Evolutionary conservation across 1,284 basidiomycete genomes (phyloP).

Genomic region (Ganoderma resinaceum): DNA sequence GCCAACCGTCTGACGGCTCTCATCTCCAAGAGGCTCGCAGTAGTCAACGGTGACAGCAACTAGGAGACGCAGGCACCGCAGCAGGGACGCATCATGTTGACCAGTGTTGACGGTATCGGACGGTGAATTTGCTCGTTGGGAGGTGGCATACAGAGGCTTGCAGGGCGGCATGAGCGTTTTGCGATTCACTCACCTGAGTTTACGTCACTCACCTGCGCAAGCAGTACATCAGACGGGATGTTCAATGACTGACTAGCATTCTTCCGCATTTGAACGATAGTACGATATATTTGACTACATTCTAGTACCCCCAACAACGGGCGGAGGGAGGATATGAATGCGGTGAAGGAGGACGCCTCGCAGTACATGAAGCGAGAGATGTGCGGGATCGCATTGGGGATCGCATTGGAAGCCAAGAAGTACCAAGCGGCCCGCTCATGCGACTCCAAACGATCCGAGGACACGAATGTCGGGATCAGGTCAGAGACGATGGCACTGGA

Average conservation of each 20-base stretch:
- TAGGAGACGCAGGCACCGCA: slow-evolving; percentile 23
- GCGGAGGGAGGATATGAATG: slow-evolving; percentile 11
- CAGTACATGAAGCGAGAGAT: slow-evolving; percentile 26
- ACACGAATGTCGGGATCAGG: slow-evolving; percentile 40
- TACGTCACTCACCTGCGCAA: slow-evolving; percentile 31
- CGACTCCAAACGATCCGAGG: neutral
- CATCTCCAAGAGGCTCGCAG: neutral
- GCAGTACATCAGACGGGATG: slow-evolving; percentile 28
- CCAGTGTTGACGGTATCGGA: neutral
- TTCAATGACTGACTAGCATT: slow-evolving; percentile 23
- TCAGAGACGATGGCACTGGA: slow-evolving; percentile 49
- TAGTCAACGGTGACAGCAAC: slow-evolving; percentile 20
- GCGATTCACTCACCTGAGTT: slow-evolving; percentile 26
- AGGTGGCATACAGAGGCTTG: slow-evolving; percentile 24
- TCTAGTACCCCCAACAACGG: slow-evolving; percentile 24
- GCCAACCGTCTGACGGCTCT: neutral
- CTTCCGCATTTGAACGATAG: slow-evolving; percentile 28
- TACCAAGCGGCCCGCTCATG: slow-evolving; percentile 22
- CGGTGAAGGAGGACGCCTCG: slow-evolving; percentile 1
- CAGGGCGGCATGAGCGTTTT: slow-evolving; percentile 22
- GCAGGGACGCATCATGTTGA: neutral
- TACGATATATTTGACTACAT: slow-evolving; percentile 31
- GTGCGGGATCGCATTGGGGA: slow-evolving; percentile 23
- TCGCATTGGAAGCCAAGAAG: slow-evolving; percentile 21
- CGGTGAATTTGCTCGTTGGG: neutral